phyloP scores from a whole-genome alignment of 2,329 filamentous ascomycete genomes.

The Rhynchosporium secalis region DNA sequence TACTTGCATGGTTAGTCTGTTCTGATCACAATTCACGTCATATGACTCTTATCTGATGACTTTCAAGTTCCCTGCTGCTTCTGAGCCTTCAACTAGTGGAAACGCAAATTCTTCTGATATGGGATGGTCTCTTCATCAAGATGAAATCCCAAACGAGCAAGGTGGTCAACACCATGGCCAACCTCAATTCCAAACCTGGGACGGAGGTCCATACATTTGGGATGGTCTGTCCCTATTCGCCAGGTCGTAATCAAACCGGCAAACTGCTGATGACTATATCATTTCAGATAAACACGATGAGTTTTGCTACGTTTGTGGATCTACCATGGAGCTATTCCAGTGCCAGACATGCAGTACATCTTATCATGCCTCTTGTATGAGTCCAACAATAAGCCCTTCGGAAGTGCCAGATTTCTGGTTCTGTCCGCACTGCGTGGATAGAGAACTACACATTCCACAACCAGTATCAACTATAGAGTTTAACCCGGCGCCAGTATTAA shows the following conservation, averaged over 20 bases:
- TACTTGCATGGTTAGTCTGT: not conserved
- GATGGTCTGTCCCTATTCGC: not conserved
- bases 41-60: not conserved
- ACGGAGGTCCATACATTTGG: constrained; percentile 5
- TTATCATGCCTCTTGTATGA: constrained; percentile 31
- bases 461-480: constrained; percentile 13
- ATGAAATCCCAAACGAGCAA: not conserved
- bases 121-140: constrained; percentile 4
- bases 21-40: not conserved
- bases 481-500: constrained; percentile 12
- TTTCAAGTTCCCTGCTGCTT: not conserved
- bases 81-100: not conserved
- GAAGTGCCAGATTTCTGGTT: constrained; percentile 30
- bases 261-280: not conserved
- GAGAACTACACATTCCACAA: constrained; percentile 25
- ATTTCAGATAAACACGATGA: constrained; percentile 25
- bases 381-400: constrained; percentile 18
- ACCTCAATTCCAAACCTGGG: constrained; percentile 1
- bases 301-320: constrained; percentile 30
- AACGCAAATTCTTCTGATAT: not conserved
- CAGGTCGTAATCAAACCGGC: not conserved
- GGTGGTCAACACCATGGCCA: constrained; percentile 4
- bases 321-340: constrained; percentile 22
- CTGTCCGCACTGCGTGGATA: constrained; percentile 29
- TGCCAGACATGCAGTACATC: constrained; percentile 28